A percentile compares a stretch with the other conserved stretches of the same genome.
These are phyloP conservation scores for Pisolithus thermaeus DNA, from an alignment of 1,284 basidiomycete species.

Conservation along the genomic window DNA sequence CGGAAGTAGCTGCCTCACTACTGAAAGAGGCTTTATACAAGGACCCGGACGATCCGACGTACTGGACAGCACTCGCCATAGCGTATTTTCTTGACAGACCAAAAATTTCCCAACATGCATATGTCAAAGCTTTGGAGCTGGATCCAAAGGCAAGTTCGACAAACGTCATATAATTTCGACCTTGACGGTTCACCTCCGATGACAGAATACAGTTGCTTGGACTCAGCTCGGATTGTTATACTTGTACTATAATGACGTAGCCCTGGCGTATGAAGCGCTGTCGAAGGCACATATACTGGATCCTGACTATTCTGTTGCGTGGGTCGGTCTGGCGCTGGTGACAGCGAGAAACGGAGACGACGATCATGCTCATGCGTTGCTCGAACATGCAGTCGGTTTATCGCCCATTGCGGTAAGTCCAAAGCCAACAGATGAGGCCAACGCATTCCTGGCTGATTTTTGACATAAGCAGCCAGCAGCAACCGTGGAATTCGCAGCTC, in stretches of 20 bases:
- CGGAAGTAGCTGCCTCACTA: constrained; percentile 55
- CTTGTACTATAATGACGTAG: constrained; percentile 73
- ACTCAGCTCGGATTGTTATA: constrained; percentile 89
- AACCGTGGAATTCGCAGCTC: constrained; percentile 74
- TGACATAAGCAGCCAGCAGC: constrained; percentile 72
- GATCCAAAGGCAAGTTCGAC: constrained; percentile 60
- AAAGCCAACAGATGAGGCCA: constrained; percentile 1
- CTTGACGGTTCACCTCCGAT: constrained; percentile 10
- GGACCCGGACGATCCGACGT: constrained; percentile 68
- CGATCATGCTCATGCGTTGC: constrained; percentile 62
- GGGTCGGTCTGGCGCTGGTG: constrained; percentile 90
- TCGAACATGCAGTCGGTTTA: constrained; percentile 80
- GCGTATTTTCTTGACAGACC: constrained; percentile 66
- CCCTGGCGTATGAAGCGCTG: constrained; percentile 85
- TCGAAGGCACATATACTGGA: constrained; percentile 87
- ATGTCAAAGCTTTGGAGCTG: constrained; percentile 84
- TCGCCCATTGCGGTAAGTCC: constrained; percentile 61
- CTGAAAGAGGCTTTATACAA: constrained; percentile 74
- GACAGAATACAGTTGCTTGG: constrained; percentile 78
- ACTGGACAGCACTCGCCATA: constrained; percentile 82
- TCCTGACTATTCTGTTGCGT: constrained; percentile 86
- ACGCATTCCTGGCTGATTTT: constrained; percentile 3
- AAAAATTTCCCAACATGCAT: constrained; percentile 85
- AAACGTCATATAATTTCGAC: background rate
- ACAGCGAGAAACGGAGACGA: constrained; percentile 64